Evolutionary conservation across 352 stramenopile species (phyloP), one percentile per base, ranked within the genome.

Genomic region (Globisporangium uncinulatum): DNA sequence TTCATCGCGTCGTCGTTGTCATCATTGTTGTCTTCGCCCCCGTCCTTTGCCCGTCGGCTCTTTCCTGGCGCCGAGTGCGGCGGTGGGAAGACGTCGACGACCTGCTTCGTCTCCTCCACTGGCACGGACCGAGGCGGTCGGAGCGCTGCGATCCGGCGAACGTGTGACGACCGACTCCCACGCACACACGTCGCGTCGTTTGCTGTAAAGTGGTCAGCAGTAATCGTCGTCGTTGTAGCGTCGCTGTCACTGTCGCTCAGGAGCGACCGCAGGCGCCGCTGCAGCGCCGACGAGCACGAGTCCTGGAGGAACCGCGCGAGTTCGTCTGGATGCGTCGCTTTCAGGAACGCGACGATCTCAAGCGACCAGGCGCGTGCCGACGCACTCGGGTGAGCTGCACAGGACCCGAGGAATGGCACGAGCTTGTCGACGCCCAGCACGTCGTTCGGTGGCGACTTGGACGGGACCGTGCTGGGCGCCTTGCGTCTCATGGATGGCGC

Each of bases 381-480:
- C 24, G 69, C 64, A 58, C 77, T 93, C 10, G 81, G 68, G 31
- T 89, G 79, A 0, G 71, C 70, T 47, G 75, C 68, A 32, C 71
- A 85, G 0, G 79, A 90, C 0, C 81, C 81, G 0, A 94, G 64
- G 31, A 94, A 89, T 4, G 77, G 79, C 0, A 94, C 73, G 20
- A 94, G 59, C 41, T 86, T 94, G 2, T 84, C 82, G 19, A 90
- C 63, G 7, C 65, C 67, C 3, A 94, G 59, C 0, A 68, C 41
- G 20, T 92, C 83, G 0, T 59, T 60, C 0, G 34, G 34, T 13
- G 64, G 66, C 0, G 46, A 51, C 47, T 73, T 75, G 8, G 67
- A 56, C 9, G 55, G 54, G 0, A 41, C 51, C 6, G 44, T 51
- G 41, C 61, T 68, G 15, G 71, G 50, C 5, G 69, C 82, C 42